These are phyloP conservation scores for Scheffersomyces ergatensis DNA, from an alignment of 805 yeast genomes.

Conservation along the genomic window DNA sequence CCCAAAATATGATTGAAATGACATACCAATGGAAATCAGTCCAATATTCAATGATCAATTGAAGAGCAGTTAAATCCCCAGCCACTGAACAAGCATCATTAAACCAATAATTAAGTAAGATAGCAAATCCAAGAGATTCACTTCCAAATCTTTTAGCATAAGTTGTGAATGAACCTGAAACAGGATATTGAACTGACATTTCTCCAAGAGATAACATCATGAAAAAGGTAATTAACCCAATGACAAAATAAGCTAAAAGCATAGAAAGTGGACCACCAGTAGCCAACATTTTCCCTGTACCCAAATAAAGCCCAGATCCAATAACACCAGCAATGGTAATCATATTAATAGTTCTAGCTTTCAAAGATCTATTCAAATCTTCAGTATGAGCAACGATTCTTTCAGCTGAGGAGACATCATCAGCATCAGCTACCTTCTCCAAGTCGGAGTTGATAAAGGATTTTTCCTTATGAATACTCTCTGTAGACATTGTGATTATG, in stretches of 20 bases:
- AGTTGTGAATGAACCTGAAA: slow-evolving; percentile 52
- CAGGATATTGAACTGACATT: slow-evolving; percentile 54
- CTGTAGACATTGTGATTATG: too few relatives aligned
- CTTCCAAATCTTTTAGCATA: slow-evolving; percentile 50
- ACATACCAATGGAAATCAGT: slow-evolving; percentile 49
- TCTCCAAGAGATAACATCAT: slow-evolving; percentile 57
- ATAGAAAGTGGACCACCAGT: slow-evolving; percentile 33
- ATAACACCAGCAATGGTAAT: slow-evolving; percentile 36
- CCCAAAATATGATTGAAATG: slow-evolving; percentile 54
- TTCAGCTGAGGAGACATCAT: background rate
- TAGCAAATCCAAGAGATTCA: slow-evolving; percentile 51
- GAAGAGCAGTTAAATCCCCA: slow-evolving; percentile 46
- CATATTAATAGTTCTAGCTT: slow-evolving; percentile 29
- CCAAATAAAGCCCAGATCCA: slow-evolving; percentile 33
- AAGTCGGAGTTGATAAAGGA: background rate
- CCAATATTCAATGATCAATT: slow-evolving; percentile 47
- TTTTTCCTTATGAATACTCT: too few relatives aligned
- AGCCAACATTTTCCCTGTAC: slow-evolving; percentile 29
- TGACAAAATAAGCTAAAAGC: slow-evolving; percentile 31
- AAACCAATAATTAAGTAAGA: slow-evolving; percentile 49
- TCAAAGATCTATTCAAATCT: slow-evolving; percentile 19
- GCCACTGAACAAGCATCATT: slow-evolving; percentile 51
- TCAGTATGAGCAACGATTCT: slow-evolving; percentile 10
- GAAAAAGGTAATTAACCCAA: slow-evolving; percentile 45
- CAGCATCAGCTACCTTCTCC: background rate